Base-by-base conservation (phyloP, 2,329 filamentous ascomycete genomes). In the Monilinia fructigena region DNA sequence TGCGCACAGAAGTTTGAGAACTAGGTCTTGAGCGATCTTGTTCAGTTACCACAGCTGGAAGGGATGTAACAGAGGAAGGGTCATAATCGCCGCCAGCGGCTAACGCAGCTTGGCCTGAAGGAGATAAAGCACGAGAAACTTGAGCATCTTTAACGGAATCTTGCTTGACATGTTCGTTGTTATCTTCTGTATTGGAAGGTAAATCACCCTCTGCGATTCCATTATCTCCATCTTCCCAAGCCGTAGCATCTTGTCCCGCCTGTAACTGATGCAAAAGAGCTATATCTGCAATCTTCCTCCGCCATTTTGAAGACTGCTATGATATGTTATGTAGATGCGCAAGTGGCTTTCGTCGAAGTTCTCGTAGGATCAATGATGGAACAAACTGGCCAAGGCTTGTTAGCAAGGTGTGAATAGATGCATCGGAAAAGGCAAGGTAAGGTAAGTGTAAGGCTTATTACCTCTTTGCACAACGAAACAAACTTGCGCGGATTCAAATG, bases 81-180 rank as follows among this genome's bases (percentile, higher is more conserved):
- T 76, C 72, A 75, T 75, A 75, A 66, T 73, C 73, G 68, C 70
- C 75, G 71, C 63, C 73, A 72, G 74, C 73, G 60, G 73, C 72
- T 70, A 71, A 69, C 68, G 69, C 71, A 73, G 65, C 70, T 73
- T 69, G 67, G 68, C 66, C 72, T 68, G 74, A 74, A 71, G 73
- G 73, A 73, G 75, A 75, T 69, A 76, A 72, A 74, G 73, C 74
- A 76, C 75, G 70, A 72, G 75, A 72, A 72, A 74, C 72, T 75
- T 75, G 74, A 70, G 76, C 75, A 76, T 76, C 75, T 76, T 73
- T 70, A 76, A 74, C 69, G 69, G 71, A 72, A 74, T 76, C 73
- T 76, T 74, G 73, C 75, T 75, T 74, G 70, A 73, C 70, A 74
- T 75, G 72, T 71, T 74, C 67, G 71, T 73, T 74, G 74, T 71